Evolutionary conservation across 2,329 filamentous ascomycete species (phyloP), one percentile per base, ranked within the genome.

Genomic region (Fusarium tjaetaba): DNA sequence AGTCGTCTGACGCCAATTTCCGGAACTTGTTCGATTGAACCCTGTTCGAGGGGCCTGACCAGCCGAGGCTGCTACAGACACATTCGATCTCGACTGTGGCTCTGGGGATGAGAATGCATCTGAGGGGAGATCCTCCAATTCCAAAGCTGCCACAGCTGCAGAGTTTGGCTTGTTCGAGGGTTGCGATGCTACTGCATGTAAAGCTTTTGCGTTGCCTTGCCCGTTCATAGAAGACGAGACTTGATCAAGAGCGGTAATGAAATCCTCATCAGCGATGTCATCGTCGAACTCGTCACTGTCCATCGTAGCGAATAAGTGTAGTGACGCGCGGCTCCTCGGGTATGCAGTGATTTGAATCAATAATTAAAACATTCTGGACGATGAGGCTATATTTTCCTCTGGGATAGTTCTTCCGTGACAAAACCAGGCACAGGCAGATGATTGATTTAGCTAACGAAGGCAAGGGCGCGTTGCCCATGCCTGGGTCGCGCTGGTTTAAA

Each of bases 31-130:
- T 24, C 82, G 81, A 22, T 77, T 80, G 11, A 86, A 63, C 2
- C 81, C 81, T 38, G 70, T 71, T 11, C 77, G 73, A 18, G 74
- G 46, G 39, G 68, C 30, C 28, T 71, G 65, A 5, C 57, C 74
- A 49, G 56, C 43, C 41, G 67, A 41, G 28, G 51, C 52, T 36
- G 58, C 48, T 51, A 28, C 30, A 48, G 74, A 62, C 39, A 63
- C 76, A 22, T 69, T 71, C 56, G 61, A 60, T 18, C 60, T 66
- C 34, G 64, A 61, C 18, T 70, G 67, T 22, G 79, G 80, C 52
- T 85, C 82, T 10, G 90, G 88, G 3, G 91, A 87, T 57, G 90
- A 90, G 78, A 95, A 95, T 3, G 91, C 93, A 84, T 94, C 88
- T 4, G 89, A 86, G 1, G 90, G 88, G 53, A 92, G 81, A 70